Conservation (phyloP, 2,329 filamentous ascomycete genomes). For the Pestalotiopsis sp. region DNA sequence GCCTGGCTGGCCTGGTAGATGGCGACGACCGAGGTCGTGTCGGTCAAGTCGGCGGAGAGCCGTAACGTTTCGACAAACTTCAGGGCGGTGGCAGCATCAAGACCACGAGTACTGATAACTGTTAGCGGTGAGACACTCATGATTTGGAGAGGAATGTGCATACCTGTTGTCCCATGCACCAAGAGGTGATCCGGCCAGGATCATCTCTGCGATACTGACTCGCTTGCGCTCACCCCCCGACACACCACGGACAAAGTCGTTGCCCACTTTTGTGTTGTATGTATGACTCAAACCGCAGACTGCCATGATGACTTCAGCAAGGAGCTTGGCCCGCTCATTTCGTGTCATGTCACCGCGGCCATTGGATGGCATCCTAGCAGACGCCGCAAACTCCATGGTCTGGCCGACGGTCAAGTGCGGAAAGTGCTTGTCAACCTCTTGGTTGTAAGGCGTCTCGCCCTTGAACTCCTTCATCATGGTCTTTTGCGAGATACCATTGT, state of each 20-base stretch:
- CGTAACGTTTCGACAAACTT: slow-evolving; percentile 73
- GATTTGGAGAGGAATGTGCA: slow-evolving; percentile 60
- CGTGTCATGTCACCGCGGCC: slow-evolving; percentile 65
- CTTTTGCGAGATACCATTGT: slow-evolving; percentile 60
- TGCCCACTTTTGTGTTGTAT: slow-evolving; percentile 73
- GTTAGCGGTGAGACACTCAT: background rate
- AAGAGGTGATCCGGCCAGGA: slow-evolving; percentile 63
- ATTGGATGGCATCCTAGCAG: slow-evolving; percentile 68
- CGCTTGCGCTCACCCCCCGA: slow-evolving; percentile 76
- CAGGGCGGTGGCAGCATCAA: slow-evolving; percentile 74
- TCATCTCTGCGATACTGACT: slow-evolving; percentile 80
- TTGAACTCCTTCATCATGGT: slow-evolving; percentile 63
- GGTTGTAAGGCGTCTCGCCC: slow-evolving; percentile 48
- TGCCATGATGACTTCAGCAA: slow-evolving; percentile 70
- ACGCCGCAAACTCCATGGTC: slow-evolving; percentile 74
- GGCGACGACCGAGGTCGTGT: slow-evolving; percentile 66
- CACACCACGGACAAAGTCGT: slow-evolving; percentile 73
- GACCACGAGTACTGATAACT: slow-evolving; percentile 59
- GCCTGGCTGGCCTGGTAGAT: slow-evolving; percentile 59
- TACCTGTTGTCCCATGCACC: slow-evolving; percentile 39
- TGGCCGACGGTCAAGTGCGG: slow-evolving; percentile 75
- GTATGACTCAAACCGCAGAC: slow-evolving; percentile 75
- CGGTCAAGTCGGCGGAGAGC: slow-evolving; percentile 65
- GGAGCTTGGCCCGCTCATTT: slow-evolving; percentile 61
- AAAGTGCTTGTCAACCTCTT: slow-evolving; percentile 51